A percentile compares a stretch with the other conserved stretches of the same genome.
Evolutionary conservation across 1,139 yeast genomes (phyloP).

Genomic region (Torulaspora pretoriensis): DNA sequence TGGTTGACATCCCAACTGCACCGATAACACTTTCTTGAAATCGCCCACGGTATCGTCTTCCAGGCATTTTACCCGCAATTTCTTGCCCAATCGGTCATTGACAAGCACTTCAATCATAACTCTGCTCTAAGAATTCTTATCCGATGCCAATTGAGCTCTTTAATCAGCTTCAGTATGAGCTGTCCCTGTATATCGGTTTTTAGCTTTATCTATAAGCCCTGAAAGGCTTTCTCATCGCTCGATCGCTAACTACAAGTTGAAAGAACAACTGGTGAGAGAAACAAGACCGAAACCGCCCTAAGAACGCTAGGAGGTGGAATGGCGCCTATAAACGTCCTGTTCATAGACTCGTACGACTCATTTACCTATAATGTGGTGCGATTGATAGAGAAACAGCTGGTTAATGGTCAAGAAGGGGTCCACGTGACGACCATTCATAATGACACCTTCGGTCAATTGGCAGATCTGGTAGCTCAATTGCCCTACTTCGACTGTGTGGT

Average conservation of each 20-base stretch:
- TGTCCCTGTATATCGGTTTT: background rate
- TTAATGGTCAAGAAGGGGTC: slow-evolving; percentile 43
- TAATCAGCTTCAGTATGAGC: background rate
- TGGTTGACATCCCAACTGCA: slow-evolving; percentile 60
- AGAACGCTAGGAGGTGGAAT: background rate
- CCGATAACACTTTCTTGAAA: slow-evolving; percentile 74
- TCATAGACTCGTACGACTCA: slow-evolving; percentile 92
- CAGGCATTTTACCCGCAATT: slow-evolving; percentile 79
- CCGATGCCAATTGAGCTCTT: background rate
- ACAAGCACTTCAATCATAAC: slow-evolving; percentile 48
- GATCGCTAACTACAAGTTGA: background rate
- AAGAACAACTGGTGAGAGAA: background rate
- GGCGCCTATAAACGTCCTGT: slow-evolving; percentile 39
- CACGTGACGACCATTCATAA: slow-evolving; percentile 69
- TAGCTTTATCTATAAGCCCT: background rate
- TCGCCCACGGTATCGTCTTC: slow-evolving; percentile 89
- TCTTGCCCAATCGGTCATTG: slow-evolving; percentile 68
- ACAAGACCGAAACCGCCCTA: background rate
- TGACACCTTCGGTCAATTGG: slow-evolving; percentile 51
- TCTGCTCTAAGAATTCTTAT: background rate
- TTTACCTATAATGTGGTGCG: slow-evolving; percentile 78
- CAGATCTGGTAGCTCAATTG: slow-evolving; percentile 39
- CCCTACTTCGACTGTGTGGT: slow-evolving; percentile 69
- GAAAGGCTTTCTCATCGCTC: background rate
- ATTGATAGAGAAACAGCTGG: slow-evolving; percentile 46